phyloP scores from a whole-genome alignment of 1,284 basidiomycete genomes.

The Ceraceosorus bombacis region DNA sequence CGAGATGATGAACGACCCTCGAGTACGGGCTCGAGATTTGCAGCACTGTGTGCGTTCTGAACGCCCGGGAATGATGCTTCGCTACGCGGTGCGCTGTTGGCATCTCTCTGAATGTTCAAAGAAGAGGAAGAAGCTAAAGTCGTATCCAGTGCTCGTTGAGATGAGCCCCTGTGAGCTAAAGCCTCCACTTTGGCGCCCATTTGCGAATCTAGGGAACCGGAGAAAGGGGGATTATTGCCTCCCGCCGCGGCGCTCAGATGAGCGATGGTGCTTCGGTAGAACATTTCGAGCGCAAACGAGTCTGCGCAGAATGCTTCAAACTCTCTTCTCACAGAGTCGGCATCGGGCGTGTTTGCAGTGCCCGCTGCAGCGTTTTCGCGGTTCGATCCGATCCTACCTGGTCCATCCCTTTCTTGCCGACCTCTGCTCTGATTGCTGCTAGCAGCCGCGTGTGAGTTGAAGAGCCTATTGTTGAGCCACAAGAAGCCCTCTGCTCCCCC shows the following conservation, averaged over 20 bases:
- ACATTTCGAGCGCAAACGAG: slow-evolving; percentile 23
- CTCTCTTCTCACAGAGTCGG: slow-evolving; percentile 28
- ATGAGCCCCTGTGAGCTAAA: too few species aligned
- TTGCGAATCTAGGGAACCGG: too few species aligned
- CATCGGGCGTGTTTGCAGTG: slow-evolving; percentile 15
- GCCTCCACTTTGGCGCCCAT: too few species aligned
- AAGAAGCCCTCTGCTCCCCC: slow-evolving; percentile 41
- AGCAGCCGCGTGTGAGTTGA: slow-evolving; percentile 26
- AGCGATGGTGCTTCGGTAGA: slow-evolving; percentile 25
- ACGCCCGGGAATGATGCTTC: too few species aligned
- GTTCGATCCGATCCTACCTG: background rate
- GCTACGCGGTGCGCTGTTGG: too few species aligned
- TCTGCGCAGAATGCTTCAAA: slow-evolving; percentile 35
- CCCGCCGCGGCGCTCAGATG: background rate
- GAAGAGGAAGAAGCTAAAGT: too few species aligned
- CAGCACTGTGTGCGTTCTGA: too few species aligned
- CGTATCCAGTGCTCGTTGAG: too few species aligned
- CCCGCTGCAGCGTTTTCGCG: background rate
- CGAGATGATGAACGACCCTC: too few species aligned
- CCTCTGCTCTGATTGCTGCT: background rate
- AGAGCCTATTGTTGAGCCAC: slow-evolving; percentile 45
- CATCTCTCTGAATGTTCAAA: too few species aligned
- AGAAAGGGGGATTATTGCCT: too few species aligned
- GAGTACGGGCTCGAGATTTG: too few species aligned
- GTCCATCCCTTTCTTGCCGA: background rate